Evolutionary conservation across 2,329 filamentous ascomycete species (phyloP).

Genomic region (Botrytis deweyae): DNA sequence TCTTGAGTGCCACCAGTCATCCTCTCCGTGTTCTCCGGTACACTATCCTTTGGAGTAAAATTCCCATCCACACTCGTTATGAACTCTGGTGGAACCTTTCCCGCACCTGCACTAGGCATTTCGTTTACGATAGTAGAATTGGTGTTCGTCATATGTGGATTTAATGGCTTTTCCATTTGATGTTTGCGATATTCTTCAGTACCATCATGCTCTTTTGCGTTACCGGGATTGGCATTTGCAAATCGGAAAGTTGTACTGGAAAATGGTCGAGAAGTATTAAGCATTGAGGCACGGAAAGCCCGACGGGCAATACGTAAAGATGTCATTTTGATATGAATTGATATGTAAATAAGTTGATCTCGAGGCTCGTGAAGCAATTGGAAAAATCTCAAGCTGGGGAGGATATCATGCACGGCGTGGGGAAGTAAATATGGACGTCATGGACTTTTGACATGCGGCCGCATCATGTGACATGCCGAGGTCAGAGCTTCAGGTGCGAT

Average conservation of each 20-base stretch:
- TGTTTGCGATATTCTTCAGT: constrained; percentile 53
- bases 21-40: constrained; percentile 61
- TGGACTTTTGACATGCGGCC: constrained; percentile 1
- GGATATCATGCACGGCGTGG: neutral
- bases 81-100: constrained; percentile 59
- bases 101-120: constrained; percentile 58
- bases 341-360: neutral
- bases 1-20: constrained; percentile 65
- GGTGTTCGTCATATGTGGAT: constrained; percentile 63
- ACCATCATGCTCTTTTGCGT: constrained; percentile 48
- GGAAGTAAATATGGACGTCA: constrained; percentile 10
- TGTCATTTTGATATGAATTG: constrained; percentile 6
- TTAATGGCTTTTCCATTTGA: constrained; percentile 57
- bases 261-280: constrained; percentile 13
- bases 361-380: neutral
- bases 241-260: constrained; percentile 19
- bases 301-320: constrained; percentile 15
- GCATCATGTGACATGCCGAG: constrained; percentile 3
- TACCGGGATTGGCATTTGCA: constrained; percentile 29
- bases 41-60: constrained; percentile 58
- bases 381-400: neutral
- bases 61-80: constrained; percentile 55
- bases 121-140: constrained; percentile 63
- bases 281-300: constrained; percentile 16
- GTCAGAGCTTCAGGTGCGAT: neutral